These are phyloP conservation scores for Avena sativa DNA, from an alignment of 176 grass and related monocot species.

Conservation along the genomic window DNA sequence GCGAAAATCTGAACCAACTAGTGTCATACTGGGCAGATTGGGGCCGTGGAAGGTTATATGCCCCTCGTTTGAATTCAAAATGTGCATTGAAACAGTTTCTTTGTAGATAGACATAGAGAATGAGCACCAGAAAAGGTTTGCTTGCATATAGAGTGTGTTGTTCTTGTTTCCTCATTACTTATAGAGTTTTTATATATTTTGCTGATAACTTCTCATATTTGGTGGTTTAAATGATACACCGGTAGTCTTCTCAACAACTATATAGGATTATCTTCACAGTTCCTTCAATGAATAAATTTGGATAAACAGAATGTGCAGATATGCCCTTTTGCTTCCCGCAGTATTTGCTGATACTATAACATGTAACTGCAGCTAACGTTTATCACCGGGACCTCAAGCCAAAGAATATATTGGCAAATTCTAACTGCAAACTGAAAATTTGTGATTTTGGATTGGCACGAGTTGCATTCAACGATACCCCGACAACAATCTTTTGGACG, in stretches of 20 bases:
- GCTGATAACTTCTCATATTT: neutral
- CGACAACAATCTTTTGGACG: slow-evolving; percentile 99
- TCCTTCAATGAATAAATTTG: neutral
- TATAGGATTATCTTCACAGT: neutral
- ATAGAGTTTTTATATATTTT: slow-evolving; percentile 8
- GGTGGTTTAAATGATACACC: slow-evolving; percentile 28
- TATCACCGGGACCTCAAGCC: slow-evolving; percentile 98
- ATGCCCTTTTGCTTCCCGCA: neutral
- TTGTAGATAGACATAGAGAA: neutral
- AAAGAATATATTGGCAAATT: slow-evolving; percentile 98
- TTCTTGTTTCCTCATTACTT: neutral
- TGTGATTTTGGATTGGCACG: slow-evolving; percentile 98
- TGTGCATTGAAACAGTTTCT: neutral
- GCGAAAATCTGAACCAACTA: neutral
- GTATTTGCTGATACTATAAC: slow-evolving; percentile 47
- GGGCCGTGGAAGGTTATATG: slow-evolving; percentile 5
- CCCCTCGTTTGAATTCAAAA: neutral
- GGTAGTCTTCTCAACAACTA: slow-evolving; percentile 23
- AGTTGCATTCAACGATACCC: slow-evolving; percentile 94
- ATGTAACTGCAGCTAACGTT: slow-evolving; percentile 81
- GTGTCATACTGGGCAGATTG: neutral
- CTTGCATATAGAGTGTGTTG: neutral
- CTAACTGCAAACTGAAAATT: slow-evolving; percentile 99
- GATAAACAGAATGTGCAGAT: slow-evolving; percentile 13
- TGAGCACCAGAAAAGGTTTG: neutral